Evolutionary conservation across 345 rosid genomes (phyloP).

Genomic region (Euphorbia lathyris): DNA sequence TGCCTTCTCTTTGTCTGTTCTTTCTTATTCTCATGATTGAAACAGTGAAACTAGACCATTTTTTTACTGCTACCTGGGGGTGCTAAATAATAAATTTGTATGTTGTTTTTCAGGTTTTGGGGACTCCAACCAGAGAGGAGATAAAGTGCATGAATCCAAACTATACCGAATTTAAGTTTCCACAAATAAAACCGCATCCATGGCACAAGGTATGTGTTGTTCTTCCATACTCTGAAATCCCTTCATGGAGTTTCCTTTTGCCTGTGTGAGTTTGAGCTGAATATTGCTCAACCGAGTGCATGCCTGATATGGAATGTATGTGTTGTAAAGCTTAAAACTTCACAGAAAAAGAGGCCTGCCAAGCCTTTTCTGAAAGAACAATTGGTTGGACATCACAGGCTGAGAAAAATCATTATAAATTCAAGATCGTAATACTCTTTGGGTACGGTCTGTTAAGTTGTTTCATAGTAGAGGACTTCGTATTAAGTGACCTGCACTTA

Average conservation of each 20-base stretch:
- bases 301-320: neutral
- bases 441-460: neutral
- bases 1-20: neutral
- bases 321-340: neutral
- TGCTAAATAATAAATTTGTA: neutral
- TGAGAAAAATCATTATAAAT: neutral
- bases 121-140: constrained; percentile 96
- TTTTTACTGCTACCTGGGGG: neutral
- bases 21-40: neutral
- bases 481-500: neutral
- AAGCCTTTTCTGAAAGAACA: neutral
- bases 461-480: neutral
- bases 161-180: constrained; percentile 89
- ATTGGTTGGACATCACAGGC: neutral
- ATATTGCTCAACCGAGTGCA: neutral
- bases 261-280: neutral
- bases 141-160: constrained; percentile 99
- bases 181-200: constrained; percentile 95
- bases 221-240: neutral
- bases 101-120: constrained; percentile 57
- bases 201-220: constrained; percentile 76
- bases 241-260: neutral
- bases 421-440: neutral
- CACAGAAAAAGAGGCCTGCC: neutral
- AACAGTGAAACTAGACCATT: neutral